Base-by-base conservation (phyloP, 805 yeast genomes). In the Hanseniaspora lindneri region DNA sequence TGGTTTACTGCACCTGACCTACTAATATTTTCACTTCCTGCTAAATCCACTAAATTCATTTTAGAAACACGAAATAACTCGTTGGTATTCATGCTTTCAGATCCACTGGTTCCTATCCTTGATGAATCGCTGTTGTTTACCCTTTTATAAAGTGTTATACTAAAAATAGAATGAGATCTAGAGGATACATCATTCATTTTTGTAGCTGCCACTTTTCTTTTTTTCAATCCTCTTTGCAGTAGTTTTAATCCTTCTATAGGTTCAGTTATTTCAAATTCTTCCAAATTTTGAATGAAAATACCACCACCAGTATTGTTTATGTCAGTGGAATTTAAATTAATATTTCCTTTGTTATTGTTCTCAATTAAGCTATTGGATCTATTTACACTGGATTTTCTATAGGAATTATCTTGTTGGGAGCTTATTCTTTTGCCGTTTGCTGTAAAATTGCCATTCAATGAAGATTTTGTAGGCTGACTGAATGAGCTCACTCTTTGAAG, bases 21-120 rank as follows among this genome's bases (percentile, higher is more conserved):
- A 55, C 74, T 76, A 47, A 89, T 80, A 60, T 88, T 88, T 61
- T 89, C 98, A 4, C 95, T 83, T 0, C 98, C 97, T 0, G 97
- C 98, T 54, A 89, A 70, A 66, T 89, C 97, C 5, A 89, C 97
- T 20, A 88, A 67, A 60, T 88, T 86, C 69, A 86, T 76, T 57
- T 85, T 86, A 6, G 87, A 78, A 21, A 73, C 64, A 53, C 77
- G 66, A 52, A 72, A 71, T 21, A 67, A 55, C 49, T 75, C 79
- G 20, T 65, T 66, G 17, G 63, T 69, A 63, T 43, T 74, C 8
- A 16, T 23, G 6, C 17, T 67, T 6, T 20, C 20, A 2, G 35
- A 4, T 39, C 37, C 24, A 8, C 9, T 19, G 28, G 28, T 51
- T 47, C 21, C 58, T 57, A 20, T 8, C 13, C 30, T 30, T 11